These are phyloP conservation scores for Lepidium campestre DNA, from an alignment of 441 rosid species.

Conservation along the genomic window DNA sequence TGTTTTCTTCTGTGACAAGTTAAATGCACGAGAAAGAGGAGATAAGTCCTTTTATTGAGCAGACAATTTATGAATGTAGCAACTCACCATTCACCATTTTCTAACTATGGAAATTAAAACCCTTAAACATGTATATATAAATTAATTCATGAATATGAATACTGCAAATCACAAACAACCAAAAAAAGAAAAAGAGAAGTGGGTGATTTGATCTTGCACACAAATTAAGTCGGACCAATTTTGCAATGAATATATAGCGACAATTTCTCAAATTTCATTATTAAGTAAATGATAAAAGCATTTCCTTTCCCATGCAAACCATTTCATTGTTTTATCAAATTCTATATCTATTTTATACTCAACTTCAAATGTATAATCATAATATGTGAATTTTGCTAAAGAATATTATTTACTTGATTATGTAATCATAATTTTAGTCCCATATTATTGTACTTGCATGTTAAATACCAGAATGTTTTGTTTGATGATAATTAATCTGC, in stretches of 20 bases:
- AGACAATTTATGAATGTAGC: slow-evolving; percentile 17
- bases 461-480: not conserved
- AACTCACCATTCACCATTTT: slow-evolving; percentile 22
- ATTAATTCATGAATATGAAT: not conserved
- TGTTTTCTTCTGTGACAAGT: slow-evolving; percentile 22
- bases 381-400: not conserved
- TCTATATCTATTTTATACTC: not conserved
- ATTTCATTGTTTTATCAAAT: not conserved
- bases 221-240: slow-evolving; percentile 3
- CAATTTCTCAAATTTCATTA: not conserved
- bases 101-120: not conserved
- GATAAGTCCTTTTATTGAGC: slow-evolving; percentile 22
- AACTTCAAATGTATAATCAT: too few species aligned
- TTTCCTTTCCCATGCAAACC: not conserved
- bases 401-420: not conserved
- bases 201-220: slow-evolving; percentile 1
- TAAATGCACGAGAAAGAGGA: slow-evolving; percentile 20
- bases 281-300: not conserved
- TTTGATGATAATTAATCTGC: not conserved
- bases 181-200: not conserved
- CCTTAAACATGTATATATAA: not conserved
- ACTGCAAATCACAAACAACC: slow-evolving; percentile 14
- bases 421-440: not conserved
- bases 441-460: not conserved
- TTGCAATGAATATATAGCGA: not conserved